Evolutionary conservation across 2,329 filamentous ascomycete species (phyloP), one percentile per base, ranked within the genome.

Genomic region (Penicillium sp.): DNA sequence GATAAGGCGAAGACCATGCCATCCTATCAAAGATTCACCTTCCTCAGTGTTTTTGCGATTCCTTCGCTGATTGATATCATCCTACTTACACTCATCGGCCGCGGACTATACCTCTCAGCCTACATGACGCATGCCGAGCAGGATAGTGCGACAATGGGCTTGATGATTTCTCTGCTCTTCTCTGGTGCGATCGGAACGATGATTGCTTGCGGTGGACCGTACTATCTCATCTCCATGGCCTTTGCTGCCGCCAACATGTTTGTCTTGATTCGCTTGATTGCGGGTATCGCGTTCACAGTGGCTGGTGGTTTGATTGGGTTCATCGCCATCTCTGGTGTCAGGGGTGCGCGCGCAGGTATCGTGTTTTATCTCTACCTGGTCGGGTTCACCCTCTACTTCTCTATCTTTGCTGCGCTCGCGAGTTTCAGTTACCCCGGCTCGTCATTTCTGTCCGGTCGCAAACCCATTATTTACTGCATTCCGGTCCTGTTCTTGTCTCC

Each of bases 161-260:
- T 84, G 36, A 76, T 84, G 70, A 76, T 79, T 9, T 77, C 80
- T 2, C 68, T 83, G 6, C 64, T 84, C 9, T 67, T 83, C 25
- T 81, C 79, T 6, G 80, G 80, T 36, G 81, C 76, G 5, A 77
- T 83, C 40, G 80, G 80, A 25, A 81, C 80, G 5, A 83, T 79
- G 80, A 81, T 83, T 36, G 79, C 79, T 5, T 80, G 78, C 47
- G 79, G 79, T 27, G 81, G 81, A 2, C 79, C 78, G 29, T 84
- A 82, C 62, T 84, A 84, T 53, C 72, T 83, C 5, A 71, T 75
- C 36, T 76, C 74, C 0, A 77, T 78, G 75, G 76, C 77, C 2
- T 79, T 79, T 52, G 73, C 75, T 1, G 76, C 75, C 1, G 74
- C 76, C 40, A 78, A 77, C 51, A 76, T 78, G 73, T 78, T 78